Evolutionary conservation across 2,329 filamentous ascomycete species (phyloP), one percentile per base, ranked within the genome.

Genomic region (Dichotomopilus funicola): DNA sequence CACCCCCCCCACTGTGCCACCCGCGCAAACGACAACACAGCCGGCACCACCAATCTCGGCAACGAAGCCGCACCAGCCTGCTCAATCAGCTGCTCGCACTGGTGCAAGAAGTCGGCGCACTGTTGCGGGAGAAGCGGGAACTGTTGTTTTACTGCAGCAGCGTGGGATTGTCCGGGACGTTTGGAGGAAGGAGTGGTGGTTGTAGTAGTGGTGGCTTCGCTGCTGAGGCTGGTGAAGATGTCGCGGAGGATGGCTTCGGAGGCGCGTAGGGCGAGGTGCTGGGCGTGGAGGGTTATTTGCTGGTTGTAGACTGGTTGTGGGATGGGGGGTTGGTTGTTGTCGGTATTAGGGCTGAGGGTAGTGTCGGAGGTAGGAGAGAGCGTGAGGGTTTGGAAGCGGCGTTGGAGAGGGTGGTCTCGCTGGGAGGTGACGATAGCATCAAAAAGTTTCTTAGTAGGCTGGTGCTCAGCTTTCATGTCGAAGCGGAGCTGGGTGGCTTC

Each of bases 391-490:
- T 44, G 19, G 19, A 61, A 33, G 3, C 42, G 5, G 34, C 56
- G 27, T 13, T 58, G 51, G 2, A 58, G 10, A 7, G 35, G 41
- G 6, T 33, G 45, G 7, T 44, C 51, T 10, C 49, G 31, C 11
- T 58, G 59, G 35, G 53, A 49, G 1, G 51, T 60, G 5, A 70
- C 34, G 0, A 61, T 69, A 10, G 72, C 71, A 45, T 73, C 66
- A 35, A 72, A 65, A 11, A 75, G 70, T 50, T 71, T 73, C 47
- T 68, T 65, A 0, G 64, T 64, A 2, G 71, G 71, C 44, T 74
- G 67, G 48, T 73, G 64, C 43, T 66, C 66, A 8, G 66, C 61
- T 11, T 62, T 59, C 13, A 69, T 61, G 1, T 56, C 63, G 2
- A 37, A 48, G 12, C 62, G 57, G 34, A 72, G 68, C 0, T 35